Percentiles rank a stretch among this genome's conserved stretches.
Evolutionary conservation across 1,139 yeast genomes (phyloP).

Genomic region (Magnusiomyces paraingens): DNA sequence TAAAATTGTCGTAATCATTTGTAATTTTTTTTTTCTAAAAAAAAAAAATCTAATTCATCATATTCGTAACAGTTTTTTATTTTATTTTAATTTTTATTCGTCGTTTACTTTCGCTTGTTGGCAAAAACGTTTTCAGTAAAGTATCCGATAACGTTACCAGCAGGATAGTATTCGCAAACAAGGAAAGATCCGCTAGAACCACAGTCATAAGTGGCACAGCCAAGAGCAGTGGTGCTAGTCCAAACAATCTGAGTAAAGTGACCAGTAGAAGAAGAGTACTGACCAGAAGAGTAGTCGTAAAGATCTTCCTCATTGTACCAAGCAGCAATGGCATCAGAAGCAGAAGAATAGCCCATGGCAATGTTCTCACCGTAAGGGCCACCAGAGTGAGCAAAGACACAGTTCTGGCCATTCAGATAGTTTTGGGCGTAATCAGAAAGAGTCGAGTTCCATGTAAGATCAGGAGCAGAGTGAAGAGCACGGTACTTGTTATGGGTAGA

Average conservation of each 20-base stretch:
- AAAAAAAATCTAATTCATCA: no score
- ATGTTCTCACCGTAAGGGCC: conserved; percentile 84
- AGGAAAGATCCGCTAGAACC: conserved; percentile 31
- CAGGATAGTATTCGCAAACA: conserved; percentile 38
- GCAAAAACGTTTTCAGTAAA: conserved; percentile 44
- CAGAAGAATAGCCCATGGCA: conserved; percentile 59
- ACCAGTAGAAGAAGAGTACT: conserved; percentile 42
- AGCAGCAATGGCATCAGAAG: conserved; percentile 62
- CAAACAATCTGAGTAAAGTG: conserved; percentile 88
- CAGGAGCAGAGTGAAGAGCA: conserved; percentile 54
- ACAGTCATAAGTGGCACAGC: conserved; percentile 55
- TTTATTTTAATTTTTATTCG: no score
- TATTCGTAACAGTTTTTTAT: no score
- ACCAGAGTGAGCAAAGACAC: conserved; percentile 72
- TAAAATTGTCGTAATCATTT: no score
- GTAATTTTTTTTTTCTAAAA: no score
- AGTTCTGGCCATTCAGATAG: conserved; percentile 55
- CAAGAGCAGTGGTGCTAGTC: conserved; percentile 61
- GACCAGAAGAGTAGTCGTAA: conserved; percentile 49
- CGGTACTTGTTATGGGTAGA: conserved; percentile 64
- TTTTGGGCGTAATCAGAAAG: conserved; percentile 62
- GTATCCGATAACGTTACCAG: conserved; percentile 39
- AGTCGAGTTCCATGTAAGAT: conserved; percentile 56
- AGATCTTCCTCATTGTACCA: conserved; percentile 65
- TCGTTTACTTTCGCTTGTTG: not conserved